A percentile compares a stretch with the other conserved stretches of the same genome.
Evolutionary conservation across 2,329 filamentous ascomycete genomes (phyloP).

Genomic region (Dactylellina sp.): DNA sequence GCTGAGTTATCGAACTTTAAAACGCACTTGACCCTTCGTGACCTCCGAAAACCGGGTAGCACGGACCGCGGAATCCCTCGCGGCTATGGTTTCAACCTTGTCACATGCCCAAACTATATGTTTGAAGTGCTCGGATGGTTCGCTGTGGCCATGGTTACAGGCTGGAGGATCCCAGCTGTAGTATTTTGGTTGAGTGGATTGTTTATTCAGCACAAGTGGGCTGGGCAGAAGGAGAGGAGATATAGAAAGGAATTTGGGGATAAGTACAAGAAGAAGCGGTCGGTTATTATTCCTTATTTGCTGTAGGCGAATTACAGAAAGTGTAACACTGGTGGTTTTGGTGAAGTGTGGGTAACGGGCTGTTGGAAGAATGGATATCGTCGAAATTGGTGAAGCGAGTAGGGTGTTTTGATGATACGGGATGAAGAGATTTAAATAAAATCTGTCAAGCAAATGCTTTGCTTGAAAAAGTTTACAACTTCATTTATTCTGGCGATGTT

Average conservation of each 20-base stretch:
- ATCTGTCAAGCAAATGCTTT: too few species aligned
- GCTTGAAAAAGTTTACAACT: too few species aligned
- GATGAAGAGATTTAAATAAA: too few species aligned
- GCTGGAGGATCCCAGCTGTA: conserved; percentile 78
- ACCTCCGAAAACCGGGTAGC: conserved; percentile 80
- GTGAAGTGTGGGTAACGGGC: too few species aligned
- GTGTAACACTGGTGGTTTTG: too few species aligned
- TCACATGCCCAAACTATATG: conserved; percentile 98
- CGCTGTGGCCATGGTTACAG: conserved; percentile 80
- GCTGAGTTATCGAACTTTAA: conserved; percentile 84
- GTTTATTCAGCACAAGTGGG: conserved; percentile 87
- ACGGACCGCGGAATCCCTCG: conserved; percentile 88
- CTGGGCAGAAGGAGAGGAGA: conserved; percentile 87
- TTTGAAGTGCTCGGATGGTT: conserved; percentile 90
- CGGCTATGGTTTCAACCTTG: conserved; percentile 84
- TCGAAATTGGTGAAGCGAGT: background rate
- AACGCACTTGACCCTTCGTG: conserved; percentile 81
- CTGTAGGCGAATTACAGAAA: conserved; percentile 63
- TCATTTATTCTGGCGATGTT: too few species aligned
- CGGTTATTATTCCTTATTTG: conserved; percentile 80
- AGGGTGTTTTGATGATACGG: too few species aligned
- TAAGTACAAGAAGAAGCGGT: conserved; percentile 95
- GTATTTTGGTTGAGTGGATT: conserved; percentile 80
- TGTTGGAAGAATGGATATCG: too few species aligned
- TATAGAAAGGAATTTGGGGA: conserved; percentile 92